Conservation (phyloP, 495 filamentous ascomycete species). For the Daldinia concentrica region DNA sequence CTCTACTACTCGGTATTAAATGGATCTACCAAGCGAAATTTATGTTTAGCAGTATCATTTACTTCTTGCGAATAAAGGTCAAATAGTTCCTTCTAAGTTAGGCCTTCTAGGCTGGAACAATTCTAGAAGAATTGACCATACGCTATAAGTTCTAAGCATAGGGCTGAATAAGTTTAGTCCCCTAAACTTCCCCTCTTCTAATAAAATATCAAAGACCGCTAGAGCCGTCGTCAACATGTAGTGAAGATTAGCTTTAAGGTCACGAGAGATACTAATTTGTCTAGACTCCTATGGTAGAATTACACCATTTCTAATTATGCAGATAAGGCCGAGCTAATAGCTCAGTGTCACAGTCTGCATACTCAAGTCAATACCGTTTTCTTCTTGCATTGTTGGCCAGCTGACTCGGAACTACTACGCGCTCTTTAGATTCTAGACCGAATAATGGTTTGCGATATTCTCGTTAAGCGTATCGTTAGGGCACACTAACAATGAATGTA, state of each 20-base stretch:
- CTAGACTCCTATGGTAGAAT: slow-evolving; percentile 14
- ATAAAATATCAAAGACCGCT: slow-evolving; percentile 5
- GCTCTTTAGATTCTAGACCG: slow-evolving; percentile 11
- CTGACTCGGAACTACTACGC: slow-evolving; percentile 7
- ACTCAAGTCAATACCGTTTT: not conserved
- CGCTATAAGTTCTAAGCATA: slow-evolving; percentile 11
- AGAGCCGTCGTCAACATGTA: not conserved
- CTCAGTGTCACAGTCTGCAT: not conserved
- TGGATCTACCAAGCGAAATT: not conserved
- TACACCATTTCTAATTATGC: slow-evolving; percentile 4
- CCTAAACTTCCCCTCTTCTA: slow-evolving; percentile 23
- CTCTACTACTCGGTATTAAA: not conserved
- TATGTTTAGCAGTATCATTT: not conserved
- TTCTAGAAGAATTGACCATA: slow-evolving; percentile 17
- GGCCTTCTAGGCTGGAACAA: not conserved
- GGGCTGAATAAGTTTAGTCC: slow-evolving; percentile 26
- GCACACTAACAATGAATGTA: not conserved
- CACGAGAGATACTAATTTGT: slow-evolving; percentile 26
- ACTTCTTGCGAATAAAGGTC: not conserved
- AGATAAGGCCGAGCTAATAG: slow-evolving; percentile 6
- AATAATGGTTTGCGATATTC: not conserved
- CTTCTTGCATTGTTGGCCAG: slow-evolving; percentile 7
- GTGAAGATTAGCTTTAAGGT: slow-evolving; percentile 5
- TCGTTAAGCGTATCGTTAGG: not conserved
- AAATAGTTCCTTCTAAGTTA: not conserved